phyloP scores from a whole-genome alignment of 768 basidiomycete species.

The Nevesoporus exiguus region DNA sequence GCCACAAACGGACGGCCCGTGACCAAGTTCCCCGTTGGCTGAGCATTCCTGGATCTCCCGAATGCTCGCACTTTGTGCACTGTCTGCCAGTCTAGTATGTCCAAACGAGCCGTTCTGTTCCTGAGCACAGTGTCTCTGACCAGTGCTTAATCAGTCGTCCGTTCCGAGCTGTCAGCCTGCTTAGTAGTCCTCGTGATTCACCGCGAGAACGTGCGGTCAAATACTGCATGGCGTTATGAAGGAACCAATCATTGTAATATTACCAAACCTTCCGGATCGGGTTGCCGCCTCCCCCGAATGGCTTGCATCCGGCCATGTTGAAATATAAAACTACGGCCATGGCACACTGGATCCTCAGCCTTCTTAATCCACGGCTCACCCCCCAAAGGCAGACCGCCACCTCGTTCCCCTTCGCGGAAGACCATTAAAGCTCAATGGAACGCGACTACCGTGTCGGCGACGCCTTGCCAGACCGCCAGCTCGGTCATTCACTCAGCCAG shows the following conservation, averaged over 20 bases:
- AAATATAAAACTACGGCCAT: conserved; percentile 19
- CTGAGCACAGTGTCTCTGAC: background rate
- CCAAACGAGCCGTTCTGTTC: background rate
- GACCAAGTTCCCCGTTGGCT: background rate
- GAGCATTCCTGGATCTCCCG: background rate
- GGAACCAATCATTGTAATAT: background rate
- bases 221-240: background rate
- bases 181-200: conserved; percentile 20
- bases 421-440: conserved; percentile 7
- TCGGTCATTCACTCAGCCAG: conserved; percentile 2
- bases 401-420: conserved; percentile 1
- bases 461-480: conserved; percentile 13
- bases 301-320: background rate
- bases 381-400: background rate
- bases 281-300: background rate
- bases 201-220: background rate
- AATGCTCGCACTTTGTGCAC: too few species aligned
- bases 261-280: conserved; percentile 1
- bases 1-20: background rate
- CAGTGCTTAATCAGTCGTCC: background rate
- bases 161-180: conserved; percentile 11
- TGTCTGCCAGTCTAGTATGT: conserved; percentile 20
- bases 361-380: conserved; percentile 1
- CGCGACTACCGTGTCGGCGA: conserved; percentile 7
- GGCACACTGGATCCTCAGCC: background rate